Evolutionary conservation across 371 early-diverging fungal genomes (phyloP).

Genomic region (Syncephalastrum monosporum): DNA sequence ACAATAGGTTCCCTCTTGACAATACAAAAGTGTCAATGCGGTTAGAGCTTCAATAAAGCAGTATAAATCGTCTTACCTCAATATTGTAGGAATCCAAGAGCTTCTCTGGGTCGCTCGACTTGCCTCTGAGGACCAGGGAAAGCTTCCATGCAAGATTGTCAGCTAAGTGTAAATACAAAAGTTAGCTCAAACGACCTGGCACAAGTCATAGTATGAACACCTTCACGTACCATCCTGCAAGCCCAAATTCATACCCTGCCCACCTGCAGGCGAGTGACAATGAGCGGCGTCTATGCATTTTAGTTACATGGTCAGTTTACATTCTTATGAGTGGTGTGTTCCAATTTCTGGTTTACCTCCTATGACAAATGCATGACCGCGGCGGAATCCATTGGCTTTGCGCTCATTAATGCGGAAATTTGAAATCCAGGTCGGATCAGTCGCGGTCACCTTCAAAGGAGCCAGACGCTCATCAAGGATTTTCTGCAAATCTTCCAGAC

Average conservation of each 20-base stretch:
- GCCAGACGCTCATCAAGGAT: constrained; percentile 8
- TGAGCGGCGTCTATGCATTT: constrained; percentile 36
- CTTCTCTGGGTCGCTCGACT: constrained; percentile 26
- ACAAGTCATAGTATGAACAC: neutral
- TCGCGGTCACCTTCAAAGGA: constrained; percentile 7
- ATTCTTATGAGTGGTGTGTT: neutral
- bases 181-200: neutral
- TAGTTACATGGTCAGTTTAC: neutral
- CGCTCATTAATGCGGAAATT: constrained; percentile 43
- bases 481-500: constrained; percentile 4
- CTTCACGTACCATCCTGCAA: constrained; percentile 36
- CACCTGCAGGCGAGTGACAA: constrained; percentile 44
- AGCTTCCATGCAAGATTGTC: constrained; percentile 49
- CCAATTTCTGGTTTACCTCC: constrained; percentile 25
- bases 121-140: constrained; percentile 29
- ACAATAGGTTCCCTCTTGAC: constrained; percentile 16
- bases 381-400: constrained; percentile 38
- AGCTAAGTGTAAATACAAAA: constrained; percentile 16
- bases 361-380: constrained; percentile 30
- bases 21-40: neutral
- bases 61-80: constrained; percentile 22
- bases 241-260: constrained; percentile 48
- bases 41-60: neutral
- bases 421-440: constrained; percentile 20
- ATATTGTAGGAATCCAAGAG: constrained; percentile 33